Evolutionary conservation across 257 asterid species (phyloP).

Genomic region (Solanum infundibuliforme): DNA sequence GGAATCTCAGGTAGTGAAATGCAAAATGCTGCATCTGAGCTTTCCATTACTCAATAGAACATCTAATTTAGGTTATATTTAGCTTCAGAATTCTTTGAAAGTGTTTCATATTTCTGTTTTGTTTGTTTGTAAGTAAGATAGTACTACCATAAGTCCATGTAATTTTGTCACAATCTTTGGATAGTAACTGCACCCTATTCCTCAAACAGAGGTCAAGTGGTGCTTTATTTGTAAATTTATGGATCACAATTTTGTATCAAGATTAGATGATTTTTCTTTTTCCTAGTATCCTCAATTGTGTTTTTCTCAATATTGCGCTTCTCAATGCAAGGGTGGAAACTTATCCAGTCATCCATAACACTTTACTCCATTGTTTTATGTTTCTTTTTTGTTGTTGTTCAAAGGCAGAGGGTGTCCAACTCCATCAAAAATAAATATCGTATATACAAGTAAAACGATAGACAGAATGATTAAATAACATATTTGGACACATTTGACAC

Average conservation of each 20-base stretch:
- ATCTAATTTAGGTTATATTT: neutral
- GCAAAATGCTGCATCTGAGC: neutral
- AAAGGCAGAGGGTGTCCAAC: no score
- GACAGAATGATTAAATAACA: no score
- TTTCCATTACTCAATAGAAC: conserved; percentile 10
- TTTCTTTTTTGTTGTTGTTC: no score
- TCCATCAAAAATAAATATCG: no score
- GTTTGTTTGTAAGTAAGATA: neutral
- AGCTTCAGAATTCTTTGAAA: neutral
- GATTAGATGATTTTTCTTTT: neutral
- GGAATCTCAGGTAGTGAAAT: conserved; percentile 9
- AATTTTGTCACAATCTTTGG: neutral
- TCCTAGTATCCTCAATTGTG: neutral
- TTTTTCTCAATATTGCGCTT: neutral
- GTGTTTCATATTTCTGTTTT: neutral
- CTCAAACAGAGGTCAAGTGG: neutral
- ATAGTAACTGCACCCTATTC: neutral
- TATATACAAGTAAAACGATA: no score
- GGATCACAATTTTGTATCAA: neutral
- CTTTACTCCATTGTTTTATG: no score
- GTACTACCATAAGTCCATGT: neutral
- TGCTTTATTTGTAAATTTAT: neutral
- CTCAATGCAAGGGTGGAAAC: neutral
- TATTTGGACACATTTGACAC: no score
- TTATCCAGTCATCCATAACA: no score